Evolutionary conservation across 2,329 filamentous ascomycete genomes (phyloP).

Genomic region (Hypoxylon sp.): DNA sequence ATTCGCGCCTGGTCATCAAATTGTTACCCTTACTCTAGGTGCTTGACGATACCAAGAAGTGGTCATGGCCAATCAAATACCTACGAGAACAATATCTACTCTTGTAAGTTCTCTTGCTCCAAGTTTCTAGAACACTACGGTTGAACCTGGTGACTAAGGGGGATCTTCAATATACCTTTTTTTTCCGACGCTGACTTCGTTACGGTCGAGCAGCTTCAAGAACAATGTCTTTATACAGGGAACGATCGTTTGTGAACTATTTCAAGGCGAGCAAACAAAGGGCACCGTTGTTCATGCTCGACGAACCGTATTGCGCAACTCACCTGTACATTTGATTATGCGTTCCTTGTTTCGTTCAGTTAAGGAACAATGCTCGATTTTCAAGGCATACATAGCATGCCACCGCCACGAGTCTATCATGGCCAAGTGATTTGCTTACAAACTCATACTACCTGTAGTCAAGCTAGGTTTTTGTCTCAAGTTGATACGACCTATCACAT

Average conservation of each 20-base stretch:
- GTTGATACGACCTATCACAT: not conserved
- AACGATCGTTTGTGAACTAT: constrained; percentile 7
- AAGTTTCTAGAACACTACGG: constrained; percentile 33
- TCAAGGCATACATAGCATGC: constrained; percentile 29
- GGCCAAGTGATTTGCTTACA: not conserved
- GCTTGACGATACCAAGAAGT: constrained; percentile 8
- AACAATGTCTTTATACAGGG: constrained; percentile 44
- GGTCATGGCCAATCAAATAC: not conserved
- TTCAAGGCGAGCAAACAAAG: constrained; percentile 32
- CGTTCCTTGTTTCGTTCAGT: constrained; percentile 33
- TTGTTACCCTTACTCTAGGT: constrained; percentile 30
- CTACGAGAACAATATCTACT: constrained; percentile 4
- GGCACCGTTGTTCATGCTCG: not conserved
- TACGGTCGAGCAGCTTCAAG: constrained; percentile 30
- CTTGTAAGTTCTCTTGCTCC: constrained; percentile 32
- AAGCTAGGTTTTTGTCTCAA: constrained; percentile 4
- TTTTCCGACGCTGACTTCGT: constrained; percentile 10
- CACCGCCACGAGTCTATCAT: not conserved
- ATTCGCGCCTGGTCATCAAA: constrained; percentile 16
- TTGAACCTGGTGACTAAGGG: constrained; percentile 27
- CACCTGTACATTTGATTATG: constrained; percentile 28
- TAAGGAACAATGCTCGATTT: constrained; percentile 26
- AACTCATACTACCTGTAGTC: not conserved
- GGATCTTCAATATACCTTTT: too few relatives aligned
- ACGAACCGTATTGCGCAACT: constrained; percentile 22